Conservation (phyloP, 2,329 filamentous ascomycete species). For the Aspergillus eucalypticola region DNA sequence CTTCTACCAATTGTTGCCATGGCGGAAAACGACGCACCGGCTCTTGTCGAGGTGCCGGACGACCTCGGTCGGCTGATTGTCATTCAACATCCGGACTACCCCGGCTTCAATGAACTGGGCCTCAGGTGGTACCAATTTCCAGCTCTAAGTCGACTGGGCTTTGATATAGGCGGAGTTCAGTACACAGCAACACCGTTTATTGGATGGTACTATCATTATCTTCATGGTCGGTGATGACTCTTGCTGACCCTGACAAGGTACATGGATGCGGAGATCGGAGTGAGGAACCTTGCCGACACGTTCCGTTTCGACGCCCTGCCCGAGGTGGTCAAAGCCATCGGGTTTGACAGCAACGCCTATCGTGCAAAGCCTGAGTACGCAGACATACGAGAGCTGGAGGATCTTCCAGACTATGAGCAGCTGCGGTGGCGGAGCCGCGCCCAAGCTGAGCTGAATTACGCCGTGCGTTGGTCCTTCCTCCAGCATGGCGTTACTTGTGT, state of each 20-base stretch:
- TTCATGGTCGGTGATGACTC: neutral
- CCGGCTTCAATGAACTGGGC: neutral
- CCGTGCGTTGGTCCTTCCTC: conserved; percentile 8
- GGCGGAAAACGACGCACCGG: conserved; percentile 6
- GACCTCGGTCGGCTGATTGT: neutral
- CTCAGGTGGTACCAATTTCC: conserved; percentile 9
- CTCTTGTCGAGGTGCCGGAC: neutral
- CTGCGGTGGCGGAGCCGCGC: conserved; percentile 4
- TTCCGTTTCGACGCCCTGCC: conserved; percentile 5
- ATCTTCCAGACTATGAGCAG: conserved; percentile 8
- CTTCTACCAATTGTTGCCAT: conserved; percentile 3
- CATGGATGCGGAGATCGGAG: conserved; percentile 10
- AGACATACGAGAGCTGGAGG: neutral
- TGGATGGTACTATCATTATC: neutral
- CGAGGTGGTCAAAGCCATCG: neutral
- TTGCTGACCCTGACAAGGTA: neutral
- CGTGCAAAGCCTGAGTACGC: neutral
- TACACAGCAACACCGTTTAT: conserved; percentile 5
- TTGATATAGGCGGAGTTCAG: conserved; percentile 7
- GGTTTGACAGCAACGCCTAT: conserved; percentile 1
- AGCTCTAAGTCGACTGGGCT: neutral
- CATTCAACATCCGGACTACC: conserved; percentile 1
- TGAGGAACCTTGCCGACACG: conserved; percentile 1
- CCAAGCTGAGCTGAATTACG: conserved; percentile 5
- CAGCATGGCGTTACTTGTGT: conserved; percentile 5